phyloP scores from a whole-genome alignment of 164 flowering plant genomes.

The Umbilicus rupestris region DNA sequence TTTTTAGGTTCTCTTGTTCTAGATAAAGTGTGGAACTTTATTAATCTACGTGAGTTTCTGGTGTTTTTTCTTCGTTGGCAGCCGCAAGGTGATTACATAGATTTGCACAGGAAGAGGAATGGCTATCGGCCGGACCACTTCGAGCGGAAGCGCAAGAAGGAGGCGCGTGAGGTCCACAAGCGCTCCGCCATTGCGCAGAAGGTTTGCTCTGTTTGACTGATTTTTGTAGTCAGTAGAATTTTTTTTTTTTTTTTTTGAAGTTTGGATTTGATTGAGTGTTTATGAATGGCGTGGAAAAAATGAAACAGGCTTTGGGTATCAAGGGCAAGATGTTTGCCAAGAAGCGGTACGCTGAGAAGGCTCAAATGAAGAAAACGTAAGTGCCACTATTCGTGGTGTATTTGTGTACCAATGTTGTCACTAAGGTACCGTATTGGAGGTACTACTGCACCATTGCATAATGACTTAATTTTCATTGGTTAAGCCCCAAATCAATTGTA shows the following conservation, averaged over 20 bases:
- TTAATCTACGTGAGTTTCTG: background rate
- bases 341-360: slow-evolving; percentile 80
- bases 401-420: background rate
- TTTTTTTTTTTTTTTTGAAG: background rate
- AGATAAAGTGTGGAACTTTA: background rate
- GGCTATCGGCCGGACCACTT: slow-evolving; percentile 81
- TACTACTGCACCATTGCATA: too few species aligned
- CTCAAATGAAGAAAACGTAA: slow-evolving; percentile 93
- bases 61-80: slow-evolving; percentile 16
- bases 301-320: slow-evolving; percentile 75
- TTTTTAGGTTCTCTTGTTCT: background rate
- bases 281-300: slow-evolving; percentile 5
- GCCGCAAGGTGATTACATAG: slow-evolving; percentile 99
- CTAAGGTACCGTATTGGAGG: too few species aligned
- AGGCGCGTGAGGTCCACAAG: slow-evolving; percentile 89
- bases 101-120: slow-evolving; percentile 74
- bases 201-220: slow-evolving; percentile 21
- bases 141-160: slow-evolving; percentile 94
- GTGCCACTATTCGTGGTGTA: slow-evolving; percentile 12
- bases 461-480: too few species aligned
- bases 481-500: too few species aligned
- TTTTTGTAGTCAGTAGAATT: background rate
- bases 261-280: background rate
- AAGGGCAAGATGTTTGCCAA: slow-evolving; percentile 94
- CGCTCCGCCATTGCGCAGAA: slow-evolving; percentile 63